A percentile compares a stretch with the other conserved stretches of the same genome.
phyloP scores from a whole-genome alignment of 371 early-diverging fungal genomes.

The Thermomucor indicae-seudaticae region DNA sequence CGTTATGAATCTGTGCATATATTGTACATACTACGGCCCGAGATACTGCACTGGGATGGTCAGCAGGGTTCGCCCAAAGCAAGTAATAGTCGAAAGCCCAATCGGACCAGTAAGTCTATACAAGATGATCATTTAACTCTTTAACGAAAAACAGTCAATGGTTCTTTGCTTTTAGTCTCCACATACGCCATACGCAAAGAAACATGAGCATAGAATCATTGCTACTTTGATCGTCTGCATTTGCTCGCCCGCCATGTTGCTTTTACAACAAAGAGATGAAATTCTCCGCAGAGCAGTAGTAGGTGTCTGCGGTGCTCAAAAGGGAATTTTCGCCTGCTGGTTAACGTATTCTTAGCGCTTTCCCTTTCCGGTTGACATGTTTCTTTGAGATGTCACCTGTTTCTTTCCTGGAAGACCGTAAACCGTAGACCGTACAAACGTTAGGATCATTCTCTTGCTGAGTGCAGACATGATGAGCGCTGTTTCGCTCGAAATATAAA shows the following conservation, averaged over 20 bases:
- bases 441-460: too few relatives aligned
- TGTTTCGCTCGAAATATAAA: too few relatives aligned
- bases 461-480: too few relatives aligned
- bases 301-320: too few relatives aligned
- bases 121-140: not conserved
- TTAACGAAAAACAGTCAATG: not conserved
- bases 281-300: too few relatives aligned
- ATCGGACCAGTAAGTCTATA: conserved; percentile 45
- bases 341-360: too few relatives aligned
- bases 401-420: too few relatives aligned
- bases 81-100: conserved; percentile 47
- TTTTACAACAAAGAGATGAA: not conserved
- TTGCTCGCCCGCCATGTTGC: conserved; percentile 28
- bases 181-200: conserved; percentile 45
- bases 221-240: conserved; percentile 41
- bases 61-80: conserved; percentile 41
- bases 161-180: not conserved
- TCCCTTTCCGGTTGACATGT: too few relatives aligned
- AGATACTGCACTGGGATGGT: conserved; percentile 36
- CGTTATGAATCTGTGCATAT: not conserved
- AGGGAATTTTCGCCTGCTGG: too few relatives aligned
- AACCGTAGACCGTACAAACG: too few relatives aligned
- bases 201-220: conserved; percentile 43
- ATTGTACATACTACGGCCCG: conserved; percentile 31
- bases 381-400: too few relatives aligned